These are phyloP conservation scores for Phytophthora cryptogea DNA, from an alignment of 352 stramenopile genomes.

Conservation along the genomic window DNA sequence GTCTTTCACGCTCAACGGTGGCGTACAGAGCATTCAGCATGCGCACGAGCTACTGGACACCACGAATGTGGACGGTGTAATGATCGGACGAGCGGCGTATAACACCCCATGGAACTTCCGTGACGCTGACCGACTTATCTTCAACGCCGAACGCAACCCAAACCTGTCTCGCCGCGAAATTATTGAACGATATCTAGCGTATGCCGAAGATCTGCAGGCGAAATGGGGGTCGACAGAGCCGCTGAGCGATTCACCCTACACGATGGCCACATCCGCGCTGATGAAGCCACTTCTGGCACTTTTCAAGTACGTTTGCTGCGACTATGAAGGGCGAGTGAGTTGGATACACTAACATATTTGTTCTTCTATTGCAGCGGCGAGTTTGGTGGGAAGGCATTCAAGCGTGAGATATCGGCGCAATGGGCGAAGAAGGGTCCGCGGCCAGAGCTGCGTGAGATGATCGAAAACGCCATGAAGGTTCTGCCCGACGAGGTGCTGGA, in stretches of 20 bases:
- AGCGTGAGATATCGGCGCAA: conserved; percentile 70
- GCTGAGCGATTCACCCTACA: conserved; percentile 54
- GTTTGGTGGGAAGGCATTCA: conserved; percentile 80
- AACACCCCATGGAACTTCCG: conserved; percentile 90
- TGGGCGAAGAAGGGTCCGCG: conserved; percentile 69
- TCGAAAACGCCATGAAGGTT: conserved; percentile 70
- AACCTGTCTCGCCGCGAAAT: conserved; percentile 89
- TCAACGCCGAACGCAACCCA: conserved; percentile 66
- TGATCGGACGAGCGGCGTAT: conserved; percentile 91
- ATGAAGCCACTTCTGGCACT: conserved; percentile 80
- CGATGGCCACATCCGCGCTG: conserved; percentile 79
- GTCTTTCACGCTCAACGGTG: conserved; percentile 98
- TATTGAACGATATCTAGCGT: conserved; percentile 85
- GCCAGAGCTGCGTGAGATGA: conserved; percentile 72
- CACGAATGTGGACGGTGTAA: conserved; percentile 83
- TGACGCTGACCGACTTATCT: conserved; percentile 85
- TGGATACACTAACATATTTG: not conserved
- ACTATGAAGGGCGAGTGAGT: not conserved
- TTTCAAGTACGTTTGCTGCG: conserved; percentile 62
- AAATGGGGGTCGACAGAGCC: conserved; percentile 67
- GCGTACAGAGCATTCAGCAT: conserved; percentile 92
- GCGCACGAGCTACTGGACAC: conserved; percentile 88
- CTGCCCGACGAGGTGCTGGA: conserved; percentile 78
- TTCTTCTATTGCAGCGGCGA: conserved; percentile 54
- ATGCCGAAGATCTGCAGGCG: conserved; percentile 76